A percentile compares a stretch with the other conserved stretches of the same genome.
These are phyloP conservation scores for Dendrobium huoshanense DNA, from an alignment of 106 monocot genomes.

Conservation along the genomic window DNA sequence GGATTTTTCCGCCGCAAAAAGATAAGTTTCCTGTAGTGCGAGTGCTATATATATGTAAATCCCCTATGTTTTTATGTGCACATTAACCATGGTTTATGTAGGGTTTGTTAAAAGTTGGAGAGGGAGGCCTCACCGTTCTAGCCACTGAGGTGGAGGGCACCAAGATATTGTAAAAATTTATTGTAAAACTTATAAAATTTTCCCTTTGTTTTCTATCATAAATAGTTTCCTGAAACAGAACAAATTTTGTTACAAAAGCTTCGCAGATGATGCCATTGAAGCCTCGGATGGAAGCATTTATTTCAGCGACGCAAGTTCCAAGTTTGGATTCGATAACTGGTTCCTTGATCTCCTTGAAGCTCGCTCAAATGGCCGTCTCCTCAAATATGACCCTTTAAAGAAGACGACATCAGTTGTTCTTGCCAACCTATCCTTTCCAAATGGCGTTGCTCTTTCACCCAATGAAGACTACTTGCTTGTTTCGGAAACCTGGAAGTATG, in stretches of 20 bases:
- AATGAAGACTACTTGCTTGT: slow-evolving; percentile 43
- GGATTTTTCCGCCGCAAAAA: too few relatives aligned
- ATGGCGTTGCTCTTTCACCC: slow-evolving; percentile 50
- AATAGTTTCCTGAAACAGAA: background rate
- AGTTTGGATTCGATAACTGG: slow-evolving; percentile 29
- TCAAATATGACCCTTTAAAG: slow-evolving; percentile 37
- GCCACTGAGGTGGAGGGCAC: slow-evolving; percentile 41
- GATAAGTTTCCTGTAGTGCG: too few relatives aligned
- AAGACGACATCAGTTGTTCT: slow-evolving; percentile 33
- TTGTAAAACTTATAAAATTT: background rate
- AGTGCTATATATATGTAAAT: too few relatives aligned
- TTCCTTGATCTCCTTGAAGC: slow-evolving; percentile 45
- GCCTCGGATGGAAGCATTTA: slow-evolving; percentile 52
- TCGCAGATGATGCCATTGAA: slow-evolving; percentile 50
- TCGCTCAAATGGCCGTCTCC: slow-evolving; percentile 47
- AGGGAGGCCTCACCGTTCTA: slow-evolving; percentile 33
- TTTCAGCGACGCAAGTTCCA: slow-evolving; percentile 46
- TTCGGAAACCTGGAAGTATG: slow-evolving; percentile 45
- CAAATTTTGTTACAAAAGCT: slow-evolving; percentile 8
- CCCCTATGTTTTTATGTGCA: too few relatives aligned
- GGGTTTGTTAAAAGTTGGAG: slow-evolving; percentile 49
- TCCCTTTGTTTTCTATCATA: background rate
- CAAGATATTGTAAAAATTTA: slow-evolving; percentile 12
- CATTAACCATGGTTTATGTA: background rate
- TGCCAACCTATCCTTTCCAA: slow-evolving; percentile 30